Evolutionary conservation across 805 yeast species (phyloP).

Genomic region (Metschnikowia corniflorae): DNA sequence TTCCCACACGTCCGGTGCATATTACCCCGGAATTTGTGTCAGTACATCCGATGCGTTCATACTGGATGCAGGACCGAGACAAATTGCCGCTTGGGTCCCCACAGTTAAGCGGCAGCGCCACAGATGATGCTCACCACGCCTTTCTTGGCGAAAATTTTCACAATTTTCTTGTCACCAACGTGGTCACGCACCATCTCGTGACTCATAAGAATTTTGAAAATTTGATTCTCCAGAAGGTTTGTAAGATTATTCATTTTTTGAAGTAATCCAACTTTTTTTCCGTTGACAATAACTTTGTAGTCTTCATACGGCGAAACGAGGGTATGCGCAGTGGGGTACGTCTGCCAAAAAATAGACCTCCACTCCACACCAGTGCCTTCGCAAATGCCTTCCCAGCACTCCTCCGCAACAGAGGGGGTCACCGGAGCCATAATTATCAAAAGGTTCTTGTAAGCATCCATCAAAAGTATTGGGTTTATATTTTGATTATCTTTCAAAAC

Average conservation of each 20-base stretch:
- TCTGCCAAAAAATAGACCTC: slow-evolving; percentile 50
- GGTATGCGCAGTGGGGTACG: slow-evolving; percentile 61
- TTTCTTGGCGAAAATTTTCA: slow-evolving; percentile 54
- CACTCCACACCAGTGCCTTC: slow-evolving; percentile 25
- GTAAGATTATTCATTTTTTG: slow-evolving; percentile 38
- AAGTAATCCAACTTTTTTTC: slow-evolving; percentile 56
- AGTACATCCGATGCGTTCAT: too few species aligned
- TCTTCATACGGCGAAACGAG: slow-evolving; percentile 36
- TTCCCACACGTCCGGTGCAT: slow-evolving; percentile 1
- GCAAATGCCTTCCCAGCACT: slow-evolving; percentile 55
- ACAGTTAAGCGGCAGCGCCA: slow-evolving; percentile 9
- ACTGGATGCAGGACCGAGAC: slow-evolving; percentile 2
- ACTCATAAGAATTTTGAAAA: slow-evolving; percentile 44
- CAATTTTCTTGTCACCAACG: slow-evolving; percentile 40
- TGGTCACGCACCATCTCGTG: slow-evolving; percentile 27
- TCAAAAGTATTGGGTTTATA: slow-evolving; percentile 39
- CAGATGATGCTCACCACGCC: slow-evolving; percentile 43
- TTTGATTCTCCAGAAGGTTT: slow-evolving; percentile 31
- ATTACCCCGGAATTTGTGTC: too few species aligned
- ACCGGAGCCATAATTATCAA: slow-evolving; percentile 73
- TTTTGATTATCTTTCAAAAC: slow-evolving; percentile 32
- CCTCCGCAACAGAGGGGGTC: slow-evolving; percentile 79
- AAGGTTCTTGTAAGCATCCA: slow-evolving; percentile 50
- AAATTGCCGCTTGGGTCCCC: slow-evolving; percentile 7
- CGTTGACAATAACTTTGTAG: slow-evolving; percentile 69